Evolutionary conservation across 1,284 basidiomycete species (phyloP).

Genomic region (Grifola frondosa): DNA sequence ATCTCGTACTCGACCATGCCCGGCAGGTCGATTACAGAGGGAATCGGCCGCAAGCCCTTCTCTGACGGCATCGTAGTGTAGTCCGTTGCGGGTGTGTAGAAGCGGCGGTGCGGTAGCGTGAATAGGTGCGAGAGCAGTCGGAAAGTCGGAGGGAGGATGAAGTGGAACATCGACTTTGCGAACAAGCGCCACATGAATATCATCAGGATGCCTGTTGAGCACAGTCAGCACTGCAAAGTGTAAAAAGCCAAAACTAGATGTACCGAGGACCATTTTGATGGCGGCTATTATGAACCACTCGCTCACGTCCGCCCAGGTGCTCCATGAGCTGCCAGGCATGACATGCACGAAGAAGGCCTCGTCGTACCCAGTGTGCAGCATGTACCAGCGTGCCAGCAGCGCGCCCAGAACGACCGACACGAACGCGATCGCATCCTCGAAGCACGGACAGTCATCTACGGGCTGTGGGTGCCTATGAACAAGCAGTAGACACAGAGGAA

Average conservation of each 20-base stretch:
- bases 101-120: constrained; percentile 73
- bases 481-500: constrained; percentile 68
- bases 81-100: constrained; percentile 88
- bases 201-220: constrained; percentile 48
- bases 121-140: constrained; percentile 64
- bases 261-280: constrained; percentile 63
- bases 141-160: constrained; percentile 80
- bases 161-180: constrained; percentile 74
- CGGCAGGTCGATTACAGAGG: constrained; percentile 82
- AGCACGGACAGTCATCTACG: constrained; percentile 96
- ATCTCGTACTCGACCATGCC: constrained; percentile 38
- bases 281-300: constrained; percentile 58
- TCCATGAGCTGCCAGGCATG: constrained; percentile 59
- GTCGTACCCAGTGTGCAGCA: constrained; percentile 38
- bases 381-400: constrained; percentile 68
- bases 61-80: constrained; percentile 70
- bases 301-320: constrained; percentile 46
- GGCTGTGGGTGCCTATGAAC: constrained; percentile 91
- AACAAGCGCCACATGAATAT: constrained; percentile 87
- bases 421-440: constrained; percentile 96
- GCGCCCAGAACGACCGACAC: constrained; percentile 81
- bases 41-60: constrained; percentile 67
- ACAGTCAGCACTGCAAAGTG: not conserved
- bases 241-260: constrained; percentile 11
- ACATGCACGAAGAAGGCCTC: constrained; percentile 34